Evolutionary conservation across 2,329 filamentous ascomycete genomes (phyloP), one percentile per base, ranked within the genome.

Genomic region (Alternaria conjuncta): DNA sequence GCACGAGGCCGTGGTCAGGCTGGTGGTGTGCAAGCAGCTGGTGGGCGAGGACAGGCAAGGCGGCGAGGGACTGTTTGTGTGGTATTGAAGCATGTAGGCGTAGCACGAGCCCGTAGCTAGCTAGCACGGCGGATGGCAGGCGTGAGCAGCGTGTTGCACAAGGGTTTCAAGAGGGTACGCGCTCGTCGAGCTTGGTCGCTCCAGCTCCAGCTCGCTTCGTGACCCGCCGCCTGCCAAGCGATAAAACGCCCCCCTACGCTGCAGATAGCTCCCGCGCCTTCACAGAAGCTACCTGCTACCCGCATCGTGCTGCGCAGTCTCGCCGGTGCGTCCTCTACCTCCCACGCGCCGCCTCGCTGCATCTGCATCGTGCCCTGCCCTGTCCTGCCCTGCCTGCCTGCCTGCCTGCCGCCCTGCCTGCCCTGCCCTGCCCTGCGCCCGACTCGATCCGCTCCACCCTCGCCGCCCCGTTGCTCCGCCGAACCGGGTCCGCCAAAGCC

Each of bases 1-100:
- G 0, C 90, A 94, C 83, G 85, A 94, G 74, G 92, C 93, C 7
- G 85, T 98, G 51, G 87, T 93, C 49, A 87, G 88, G 65, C 88
- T 97, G 76, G 82, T 99, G 55, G 87, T 90, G 32, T 85, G 89
- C 59, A 83, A 87, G 15, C 89, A 92, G 72, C 86, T 97, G 70
- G 90, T 76, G n/a, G 74, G 72, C 3, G 73, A 74, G 20, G 71
- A 67, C 41, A 73, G 74, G 55, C 65, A 75, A 23, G 72, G 63
- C 13, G 74, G 72, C 9, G 68, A 74, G 20, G 69, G 68, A 21
- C 55, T 78, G 45, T 77, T 79, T 56, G 61, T 78, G 26, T 79
- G 78, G 61, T 79, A 76, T 61, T 79, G 64, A 65, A 47, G 36
- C 32, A 28, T 41, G 20, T n/a, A 45, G 23, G 50, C n/a, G 61